Conservation (phyloP, 352 stramenopile genomes). For the Globisporangium polare region DNA sequence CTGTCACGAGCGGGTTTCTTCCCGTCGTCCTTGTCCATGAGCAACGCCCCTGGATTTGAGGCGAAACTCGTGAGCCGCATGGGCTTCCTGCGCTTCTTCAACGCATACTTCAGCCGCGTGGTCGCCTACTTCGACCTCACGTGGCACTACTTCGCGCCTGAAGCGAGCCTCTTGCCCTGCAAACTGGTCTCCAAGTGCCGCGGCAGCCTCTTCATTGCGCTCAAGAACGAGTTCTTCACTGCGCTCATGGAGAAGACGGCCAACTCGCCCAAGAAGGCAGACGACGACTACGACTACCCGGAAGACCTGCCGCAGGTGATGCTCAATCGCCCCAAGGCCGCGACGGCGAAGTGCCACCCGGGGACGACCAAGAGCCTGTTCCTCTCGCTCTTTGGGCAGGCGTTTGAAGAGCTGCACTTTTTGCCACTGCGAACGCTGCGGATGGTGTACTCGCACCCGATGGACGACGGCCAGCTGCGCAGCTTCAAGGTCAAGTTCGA, state of each 20-base stretch:
- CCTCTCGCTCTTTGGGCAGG: conserved; percentile 79
- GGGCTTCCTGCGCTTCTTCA: conserved; percentile 68
- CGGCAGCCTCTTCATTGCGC: conserved; percentile 62
- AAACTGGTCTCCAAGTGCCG: conserved; percentile 58
- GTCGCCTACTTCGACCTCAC: conserved; percentile 77
- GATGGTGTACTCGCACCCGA: conserved; percentile 90
- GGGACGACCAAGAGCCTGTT: conserved; percentile 62
- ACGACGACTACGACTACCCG: conserved; percentile 92
- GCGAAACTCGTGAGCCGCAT: conserved; percentile 44
- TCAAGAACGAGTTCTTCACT: conserved; percentile 80
- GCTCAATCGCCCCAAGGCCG: conserved; percentile 84
- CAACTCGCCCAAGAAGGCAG: conserved; percentile 68
- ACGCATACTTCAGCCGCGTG: conserved; percentile 62
- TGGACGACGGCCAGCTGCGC: conserved; percentile 89
- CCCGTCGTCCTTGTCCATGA: not conserved
- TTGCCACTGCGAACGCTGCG: conserved; percentile 62
- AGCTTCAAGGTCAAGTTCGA: conserved; percentile 95
- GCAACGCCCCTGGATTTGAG: not conserved
- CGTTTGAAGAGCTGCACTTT: conserved; percentile 87
- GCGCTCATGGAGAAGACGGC: conserved; percentile 69
- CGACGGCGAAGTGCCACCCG: conserved; percentile 69
- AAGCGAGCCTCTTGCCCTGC: conserved; percentile 29
- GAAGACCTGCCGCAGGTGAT: conserved; percentile 82
- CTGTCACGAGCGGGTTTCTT: not conserved
- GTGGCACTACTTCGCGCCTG: conserved; percentile 63